Evolutionary conservation across 2,329 filamentous ascomycete genomes (phyloP).

Genomic region (Botrytis elliptica): DNA sequence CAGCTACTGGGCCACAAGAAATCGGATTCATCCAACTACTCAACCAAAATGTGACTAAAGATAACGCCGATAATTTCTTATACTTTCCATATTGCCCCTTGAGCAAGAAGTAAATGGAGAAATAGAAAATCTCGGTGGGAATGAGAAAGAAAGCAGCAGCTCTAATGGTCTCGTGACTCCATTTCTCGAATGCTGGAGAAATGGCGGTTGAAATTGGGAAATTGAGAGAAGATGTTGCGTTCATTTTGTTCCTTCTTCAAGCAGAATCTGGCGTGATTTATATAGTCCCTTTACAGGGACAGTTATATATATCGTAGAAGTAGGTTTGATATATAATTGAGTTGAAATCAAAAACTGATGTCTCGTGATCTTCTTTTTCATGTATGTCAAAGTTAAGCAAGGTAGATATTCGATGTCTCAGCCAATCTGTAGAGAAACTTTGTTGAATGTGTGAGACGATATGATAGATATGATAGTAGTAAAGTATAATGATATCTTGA

Average conservation of each 20-base stretch:
- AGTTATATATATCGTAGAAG: neutral
- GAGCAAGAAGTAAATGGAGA: constrained; percentile 38
- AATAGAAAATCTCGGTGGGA: constrained; percentile 37
- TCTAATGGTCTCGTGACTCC: constrained; percentile 34
- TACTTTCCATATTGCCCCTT: constrained; percentile 33
- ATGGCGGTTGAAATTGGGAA: constrained; percentile 27
- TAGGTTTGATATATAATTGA: neutral
- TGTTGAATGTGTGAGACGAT: neutral
- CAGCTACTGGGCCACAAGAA: constrained; percentile 37
- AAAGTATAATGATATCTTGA: neutral
- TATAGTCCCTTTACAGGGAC: neutral
- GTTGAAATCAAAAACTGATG: neutral
- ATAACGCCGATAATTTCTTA: constrained; percentile 30
- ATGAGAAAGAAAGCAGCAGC: constrained; percentile 34
- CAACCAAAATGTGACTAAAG: constrained; percentile 34
- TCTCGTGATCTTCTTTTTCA: neutral
- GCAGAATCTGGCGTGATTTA: neutral
- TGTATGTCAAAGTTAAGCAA: neutral
- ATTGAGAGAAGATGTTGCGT: constrained; percentile 28
- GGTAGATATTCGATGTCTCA: neutral
- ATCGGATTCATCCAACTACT: constrained; percentile 37
- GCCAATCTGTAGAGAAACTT: neutral
- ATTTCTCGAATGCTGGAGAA: constrained; percentile 30
- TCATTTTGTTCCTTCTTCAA: constrained; percentile 28
- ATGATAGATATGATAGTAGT: neutral